Base-by-base conservation (phyloP, 2,329 filamentous ascomycete species). In the Orbilia brochopaga region DNA sequence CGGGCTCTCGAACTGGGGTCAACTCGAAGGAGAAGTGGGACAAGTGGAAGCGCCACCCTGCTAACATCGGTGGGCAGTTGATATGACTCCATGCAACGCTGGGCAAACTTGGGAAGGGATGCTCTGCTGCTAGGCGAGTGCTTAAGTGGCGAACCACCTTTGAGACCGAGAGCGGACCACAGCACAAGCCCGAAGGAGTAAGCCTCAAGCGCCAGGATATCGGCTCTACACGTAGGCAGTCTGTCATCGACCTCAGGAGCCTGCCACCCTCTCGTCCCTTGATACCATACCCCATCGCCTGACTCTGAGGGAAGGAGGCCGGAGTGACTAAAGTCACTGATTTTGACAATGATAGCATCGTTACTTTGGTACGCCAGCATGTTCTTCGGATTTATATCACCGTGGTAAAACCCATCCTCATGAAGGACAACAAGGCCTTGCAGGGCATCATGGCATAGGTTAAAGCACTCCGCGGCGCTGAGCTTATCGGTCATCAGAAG, bases 311-410 rank as follows among this genome's bases (percentile, higher is more conserved):
- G 66, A 13, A 70, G 37, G 23, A 64, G 59, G 2, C 66, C 66
- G n/a, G 46, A 70, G 35, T 70, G 66, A 23, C 66, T 70, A 27
- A 70, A 70, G 21, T 70, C 66, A 13, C 66, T 70, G 21, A 70
- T 53, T 54, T 70, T 70, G 23, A 54, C 59, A 17, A 70, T 55
- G 11, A 70, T 70, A 13, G 52, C 54, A 21, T 70, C 66, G 23
- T 59, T 53, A 30, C 60, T 59, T 10, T 70, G 66, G 32, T 59
- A 70, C n/a, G 64, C 66, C n/a, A 70, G 59, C 13, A 70, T 64
- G n/a, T 70, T 70, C 30, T 70, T 70, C 4, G 66, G 66, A 40
- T 70, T 70, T 3, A 70, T 70, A 23, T 70, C 66, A 11, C 66
- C 66, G 15, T 70, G 66, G 54, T 70, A 70, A 5, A 70, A 10